phyloP scores from a whole-genome alignment of 2,329 filamentous ascomycete genomes.

The Dactylonectria estremocensis region DNA sequence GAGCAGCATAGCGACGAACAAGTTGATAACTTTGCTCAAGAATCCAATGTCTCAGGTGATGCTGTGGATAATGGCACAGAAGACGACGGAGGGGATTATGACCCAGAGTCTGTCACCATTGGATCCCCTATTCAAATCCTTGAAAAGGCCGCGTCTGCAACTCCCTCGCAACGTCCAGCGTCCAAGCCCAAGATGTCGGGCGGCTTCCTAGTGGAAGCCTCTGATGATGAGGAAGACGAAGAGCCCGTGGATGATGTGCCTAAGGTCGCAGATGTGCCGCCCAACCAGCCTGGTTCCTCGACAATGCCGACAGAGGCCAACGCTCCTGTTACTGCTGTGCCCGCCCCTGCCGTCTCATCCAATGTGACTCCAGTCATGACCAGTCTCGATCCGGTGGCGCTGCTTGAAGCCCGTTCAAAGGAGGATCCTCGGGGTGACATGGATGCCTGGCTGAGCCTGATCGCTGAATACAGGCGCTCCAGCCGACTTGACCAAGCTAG shows the following conservation, averaged over 20 bases:
- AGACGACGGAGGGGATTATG: constrained; percentile 71
- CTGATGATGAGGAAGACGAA: constrained; percentile 69
- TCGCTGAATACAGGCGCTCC: constrained; percentile 86
- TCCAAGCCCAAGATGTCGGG: constrained; percentile 73
- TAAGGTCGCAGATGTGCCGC: constrained; percentile 29
- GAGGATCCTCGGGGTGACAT: constrained; percentile 94
- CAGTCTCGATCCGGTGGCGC: constrained; percentile 77
- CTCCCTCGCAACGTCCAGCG: constrained; percentile 48
- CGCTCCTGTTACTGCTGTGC: constrained; percentile 38
- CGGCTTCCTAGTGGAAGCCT: constrained; percentile 73
- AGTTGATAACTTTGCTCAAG: constrained; percentile 65
- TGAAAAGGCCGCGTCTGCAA: constrained; percentile 48
- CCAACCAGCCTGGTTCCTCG: constrained; percentile 35
- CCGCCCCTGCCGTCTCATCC: constrained; percentile 44
- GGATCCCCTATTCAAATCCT: constrained; percentile 57
- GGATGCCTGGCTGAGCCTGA: constrained; percentile 91
- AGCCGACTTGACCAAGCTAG: constrained; percentile 87
- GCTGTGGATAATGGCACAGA: constrained; percentile 63
- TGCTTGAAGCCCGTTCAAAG: constrained; percentile 91
- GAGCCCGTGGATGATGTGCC: constrained; percentile 46
- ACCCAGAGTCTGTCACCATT: constrained; percentile 69
- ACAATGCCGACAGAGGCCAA: constrained; percentile 43
- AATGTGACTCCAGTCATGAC: constrained; percentile 57
- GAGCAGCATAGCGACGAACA: constrained; percentile 70
- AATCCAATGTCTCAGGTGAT: constrained; percentile 66